Evolutionary conservation across 169 alveolate genomes (phyloP).

Genomic region (Eimeria necatrix): DNA sequence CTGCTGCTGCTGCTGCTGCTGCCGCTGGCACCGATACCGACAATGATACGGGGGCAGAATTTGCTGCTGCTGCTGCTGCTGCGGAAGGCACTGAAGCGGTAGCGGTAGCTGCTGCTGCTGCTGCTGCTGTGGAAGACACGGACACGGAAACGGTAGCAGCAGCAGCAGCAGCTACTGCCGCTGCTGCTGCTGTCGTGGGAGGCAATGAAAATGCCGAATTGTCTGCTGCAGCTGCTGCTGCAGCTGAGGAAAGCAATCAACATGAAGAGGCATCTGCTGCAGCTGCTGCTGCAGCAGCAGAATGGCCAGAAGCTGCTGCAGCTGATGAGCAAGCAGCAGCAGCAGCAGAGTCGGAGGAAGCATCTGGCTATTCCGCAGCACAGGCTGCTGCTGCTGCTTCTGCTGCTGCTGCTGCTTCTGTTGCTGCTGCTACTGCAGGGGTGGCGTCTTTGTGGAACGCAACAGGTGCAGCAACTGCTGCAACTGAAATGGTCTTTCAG

Average conservation of each 20-base stretch:
- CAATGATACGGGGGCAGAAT: too few relatives aligned
- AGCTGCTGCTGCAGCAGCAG: constrained; percentile 54
- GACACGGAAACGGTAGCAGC: too few relatives aligned
- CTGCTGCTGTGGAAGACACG: too few relatives aligned
- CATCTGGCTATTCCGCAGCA: not conserved
- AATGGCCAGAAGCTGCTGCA: constrained; percentile 62
- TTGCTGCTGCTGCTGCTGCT: too few relatives aligned
- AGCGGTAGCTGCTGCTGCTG: too few relatives aligned
- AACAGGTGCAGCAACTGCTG: too few relatives aligned
- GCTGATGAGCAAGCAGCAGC: constrained; percentile 67
- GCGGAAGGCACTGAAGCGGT: too few relatives aligned
- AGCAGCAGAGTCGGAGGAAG: constrained; percentile 70
- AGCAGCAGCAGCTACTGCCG: too few relatives aligned
- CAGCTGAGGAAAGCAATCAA: constrained; percentile 31
- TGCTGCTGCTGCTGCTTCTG: not conserved
- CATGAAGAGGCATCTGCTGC: constrained; percentile 29
- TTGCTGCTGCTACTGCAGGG: not conserved
- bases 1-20: too few relatives aligned
- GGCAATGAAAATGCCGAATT: constrained; percentile 33
- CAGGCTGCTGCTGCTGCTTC: not conserved
- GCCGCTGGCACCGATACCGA: too few relatives aligned
- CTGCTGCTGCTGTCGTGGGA: constrained; percentile 5
- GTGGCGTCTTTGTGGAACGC: too few relatives aligned
- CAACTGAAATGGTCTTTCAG: too few relatives aligned
- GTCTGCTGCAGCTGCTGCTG: constrained; percentile 47